Conservation (phyloP, 345 rosid genomes). For the Pseudoturritis turrita region DNA sequence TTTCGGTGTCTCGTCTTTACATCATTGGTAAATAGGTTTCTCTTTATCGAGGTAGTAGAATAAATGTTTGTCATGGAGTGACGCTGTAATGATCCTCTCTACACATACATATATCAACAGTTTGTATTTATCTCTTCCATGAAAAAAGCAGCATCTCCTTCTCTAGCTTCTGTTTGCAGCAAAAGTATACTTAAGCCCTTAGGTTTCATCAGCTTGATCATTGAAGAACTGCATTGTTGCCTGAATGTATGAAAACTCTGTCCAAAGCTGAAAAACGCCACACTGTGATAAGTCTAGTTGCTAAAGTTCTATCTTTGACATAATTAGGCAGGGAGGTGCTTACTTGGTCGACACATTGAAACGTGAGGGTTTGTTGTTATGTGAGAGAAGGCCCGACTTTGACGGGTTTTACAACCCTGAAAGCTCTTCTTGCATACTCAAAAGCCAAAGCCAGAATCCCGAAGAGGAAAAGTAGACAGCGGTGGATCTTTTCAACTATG, state of each 20-base stretch:
- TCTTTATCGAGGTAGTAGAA: neutral
- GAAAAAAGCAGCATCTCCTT: slow-evolving; percentile 1
- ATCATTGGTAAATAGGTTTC: neutral
- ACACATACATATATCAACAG: slow-evolving; percentile 7
- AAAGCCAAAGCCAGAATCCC: slow-evolving; percentile 53
- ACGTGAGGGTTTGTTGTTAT: slow-evolving; percentile 23
- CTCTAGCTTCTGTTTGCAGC: slow-evolving; percentile 18
- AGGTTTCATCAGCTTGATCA: slow-evolving; percentile 16
- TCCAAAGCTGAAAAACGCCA: neutral
- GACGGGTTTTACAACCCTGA: slow-evolving; percentile 49
- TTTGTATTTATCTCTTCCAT: slow-evolving; percentile 20
- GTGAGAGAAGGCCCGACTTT: slow-evolving; percentile 54
- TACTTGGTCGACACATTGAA: slow-evolving; percentile 31
- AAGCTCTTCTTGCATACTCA: slow-evolving; percentile 46
- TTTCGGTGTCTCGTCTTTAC: neutral
- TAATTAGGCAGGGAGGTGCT: slow-evolving; percentile 1
- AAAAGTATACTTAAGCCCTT: neutral
- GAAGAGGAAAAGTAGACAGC: slow-evolving; percentile 48
- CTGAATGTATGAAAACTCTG: neutral
- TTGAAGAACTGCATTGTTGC: neutral
- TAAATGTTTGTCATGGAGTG: neutral
- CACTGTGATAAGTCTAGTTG: neutral
- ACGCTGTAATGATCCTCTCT: neutral
- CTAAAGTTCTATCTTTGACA: neutral
- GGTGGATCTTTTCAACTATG: slow-evolving; percentile 39